A percentile compares a stretch with the other conserved stretches of the same genome.
These are phyloP conservation scores for Medicago ruthenica DNA, from an alignment of 306 rosid genomes.

Conservation along the genomic window DNA sequence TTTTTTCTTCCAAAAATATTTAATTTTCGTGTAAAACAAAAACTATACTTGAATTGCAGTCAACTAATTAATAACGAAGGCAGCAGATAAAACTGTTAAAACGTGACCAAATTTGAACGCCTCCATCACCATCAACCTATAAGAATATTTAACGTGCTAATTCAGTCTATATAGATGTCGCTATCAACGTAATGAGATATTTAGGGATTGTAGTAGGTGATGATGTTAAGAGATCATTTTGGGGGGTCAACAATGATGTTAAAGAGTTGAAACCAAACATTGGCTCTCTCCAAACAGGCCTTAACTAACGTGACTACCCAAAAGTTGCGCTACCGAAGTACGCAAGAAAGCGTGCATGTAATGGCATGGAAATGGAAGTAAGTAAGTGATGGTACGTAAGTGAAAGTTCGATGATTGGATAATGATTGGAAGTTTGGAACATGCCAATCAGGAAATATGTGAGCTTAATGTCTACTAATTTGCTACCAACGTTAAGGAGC, in stretches of 20 bases:
- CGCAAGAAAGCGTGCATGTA: constrained; percentile 38
- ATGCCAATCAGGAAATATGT: no score
- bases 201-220: constrained; percentile 39
- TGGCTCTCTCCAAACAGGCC: not conserved
- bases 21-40: constrained; percentile 37
- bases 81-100: constrained; percentile 25
- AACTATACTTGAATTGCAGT: constrained; percentile 26
- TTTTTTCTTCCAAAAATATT: not conserved
- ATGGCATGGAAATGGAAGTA: not conserved
- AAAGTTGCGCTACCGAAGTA: constrained; percentile 25
- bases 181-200: constrained; percentile 26
- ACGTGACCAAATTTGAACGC: constrained; percentile 40
- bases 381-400: no score
- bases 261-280: constrained; percentile 29
- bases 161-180: constrained; percentile 15
- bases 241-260: not conserved
- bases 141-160: constrained; percentile 26
- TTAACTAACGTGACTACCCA: constrained; percentile 9
- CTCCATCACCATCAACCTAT: constrained; percentile 12
- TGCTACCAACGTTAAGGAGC: no score
- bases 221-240: not conserved
- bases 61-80: constrained; percentile 9
- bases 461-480: no score
- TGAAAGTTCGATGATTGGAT: no score
- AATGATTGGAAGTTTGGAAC: no score